Conservation (phyloP, 1,284 basidiomycete genomes). For the Apiotrichum siamense region DNA sequence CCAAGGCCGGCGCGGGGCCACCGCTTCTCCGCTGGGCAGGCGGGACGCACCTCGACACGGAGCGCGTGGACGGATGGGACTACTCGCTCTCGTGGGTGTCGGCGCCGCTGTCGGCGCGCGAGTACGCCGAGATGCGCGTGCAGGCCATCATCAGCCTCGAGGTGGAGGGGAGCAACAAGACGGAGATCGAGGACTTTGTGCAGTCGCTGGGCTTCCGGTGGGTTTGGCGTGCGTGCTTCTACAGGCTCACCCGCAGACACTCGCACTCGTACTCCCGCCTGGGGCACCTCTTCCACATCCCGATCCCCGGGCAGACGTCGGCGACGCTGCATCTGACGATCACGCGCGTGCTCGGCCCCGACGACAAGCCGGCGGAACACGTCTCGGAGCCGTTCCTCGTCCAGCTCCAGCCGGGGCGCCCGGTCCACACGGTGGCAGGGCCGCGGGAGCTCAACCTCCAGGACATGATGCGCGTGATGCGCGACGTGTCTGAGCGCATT, state of each 20-base stretch:
- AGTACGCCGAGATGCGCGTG: slow-evolving; percentile 34
- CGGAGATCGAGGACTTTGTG: slow-evolving; percentile 36
- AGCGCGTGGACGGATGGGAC: slow-evolving; percentile 11
- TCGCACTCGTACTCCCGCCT: slow-evolving; percentile 29
- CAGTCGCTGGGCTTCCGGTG: slow-evolving; percentile 34
- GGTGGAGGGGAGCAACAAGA: slow-evolving; percentile 19
- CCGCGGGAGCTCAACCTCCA: slow-evolving; percentile 24
- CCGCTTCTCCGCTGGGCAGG: background rate
- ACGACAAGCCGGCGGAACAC: slow-evolving; percentile 2
- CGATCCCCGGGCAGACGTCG: slow-evolving; percentile 21
- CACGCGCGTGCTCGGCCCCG: slow-evolving; percentile 17
- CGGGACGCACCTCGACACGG: background rate
- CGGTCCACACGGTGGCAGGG: slow-evolving; percentile 25
- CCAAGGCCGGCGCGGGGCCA: background rate
- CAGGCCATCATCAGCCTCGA: slow-evolving; percentile 31
- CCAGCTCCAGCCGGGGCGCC: slow-evolving; percentile 30
- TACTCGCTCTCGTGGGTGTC: slow-evolving; percentile 30
- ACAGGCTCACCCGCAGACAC: slow-evolving; percentile 19
- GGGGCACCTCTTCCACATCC: slow-evolving; percentile 37
- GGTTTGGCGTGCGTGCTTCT: slow-evolving; percentile 7
- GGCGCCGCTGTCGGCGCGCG: slow-evolving; percentile 25
- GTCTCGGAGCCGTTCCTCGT: slow-evolving; percentile 33
- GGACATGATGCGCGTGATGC: slow-evolving; percentile 34
- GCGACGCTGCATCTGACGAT: slow-evolving; percentile 31
- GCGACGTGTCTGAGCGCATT: slow-evolving; percentile 23